Conservation (phyloP, 768 basidiomycete species). For the Lactifluus subvellereus region DNA sequence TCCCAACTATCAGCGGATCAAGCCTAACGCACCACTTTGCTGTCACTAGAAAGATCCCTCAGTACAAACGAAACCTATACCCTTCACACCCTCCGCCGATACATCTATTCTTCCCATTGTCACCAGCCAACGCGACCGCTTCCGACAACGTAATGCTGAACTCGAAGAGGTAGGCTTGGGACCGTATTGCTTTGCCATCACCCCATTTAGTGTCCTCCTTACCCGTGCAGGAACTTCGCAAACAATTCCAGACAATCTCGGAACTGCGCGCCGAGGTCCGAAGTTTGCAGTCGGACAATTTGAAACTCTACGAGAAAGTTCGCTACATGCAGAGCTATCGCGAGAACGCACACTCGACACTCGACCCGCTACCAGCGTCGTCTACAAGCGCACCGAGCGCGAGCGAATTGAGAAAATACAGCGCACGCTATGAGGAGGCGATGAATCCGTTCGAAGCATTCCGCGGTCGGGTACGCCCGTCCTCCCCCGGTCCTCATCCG, state of each 20-base stretch:
- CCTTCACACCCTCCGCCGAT: conserved; percentile 72
- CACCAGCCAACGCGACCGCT: conserved; percentile 95
- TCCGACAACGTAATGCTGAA: conserved; percentile 94
- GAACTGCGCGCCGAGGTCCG: conserved; percentile 92
- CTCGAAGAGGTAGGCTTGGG: conserved; percentile 73
- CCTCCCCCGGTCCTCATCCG: no score
- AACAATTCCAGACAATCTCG: conserved; percentile 91
- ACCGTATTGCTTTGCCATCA: neutral
- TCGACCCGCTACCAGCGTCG: conserved; percentile 53
- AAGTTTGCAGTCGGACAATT: conserved; percentile 87
- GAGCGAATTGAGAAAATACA: conserved; percentile 86
- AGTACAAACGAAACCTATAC: conserved; percentile 56
- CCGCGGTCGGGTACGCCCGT: conserved; percentile 74
- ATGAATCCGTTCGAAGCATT: conserved; percentile 99
- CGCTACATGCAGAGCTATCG: conserved; percentile 97
- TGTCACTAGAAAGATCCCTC: conserved; percentile 25
- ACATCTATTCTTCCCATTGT: conserved; percentile 98
- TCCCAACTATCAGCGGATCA: neutral
- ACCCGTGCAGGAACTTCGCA: conserved; percentile 71
- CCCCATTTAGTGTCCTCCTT: neutral
- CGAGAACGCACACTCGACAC: conserved; percentile 62
- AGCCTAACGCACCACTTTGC: neutral
- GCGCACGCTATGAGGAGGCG: conserved; percentile 87
- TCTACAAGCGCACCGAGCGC: conserved; percentile 33
- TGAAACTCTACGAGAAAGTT: conserved; percentile 98